Evolutionary conservation across 345 rosid genomes (phyloP), one percentile per base, ranked within the genome.

Genomic region (Aquilaria malaccensis): DNA sequence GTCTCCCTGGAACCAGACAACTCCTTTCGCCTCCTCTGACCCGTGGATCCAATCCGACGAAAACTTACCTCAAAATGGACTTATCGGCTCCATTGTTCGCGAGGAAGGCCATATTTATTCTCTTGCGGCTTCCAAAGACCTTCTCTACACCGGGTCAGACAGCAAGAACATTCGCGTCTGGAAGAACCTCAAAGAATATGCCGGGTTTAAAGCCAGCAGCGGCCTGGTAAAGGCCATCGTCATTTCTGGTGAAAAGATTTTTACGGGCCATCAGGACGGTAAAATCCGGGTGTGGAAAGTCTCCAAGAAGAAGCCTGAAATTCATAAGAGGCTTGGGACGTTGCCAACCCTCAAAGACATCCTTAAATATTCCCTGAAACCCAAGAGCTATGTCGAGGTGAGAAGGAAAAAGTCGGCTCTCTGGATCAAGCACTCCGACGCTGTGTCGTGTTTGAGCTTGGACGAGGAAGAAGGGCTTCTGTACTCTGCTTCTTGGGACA

Each of bases 91-190:
- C 2, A 79, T 93, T 31, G 80, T 81, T 30, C 90, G 98, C 3
- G 97, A 92, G 72, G 98, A 92, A 70, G 98, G 98, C 12, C 98
- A 92, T 50, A 87, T 92, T 41, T 92, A 92, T 73, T 92, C 98
- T 52, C 65, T 92, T 48, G 98, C 97, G 9, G 89, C 97, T 45
- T 62, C 79, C 6, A 88, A 82, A 51, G 94, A 92, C 69, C 86
- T 92, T 45, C 85, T 92, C 45, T 92, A 22, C 22, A 22, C 22
- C 22, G 22, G 22, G 1, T 22, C 22, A 22, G 22, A 22, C 22
- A 22, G 22, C 77, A 92, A 92, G 75, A 93, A 89, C 77, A 89
- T 93, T 80, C 97, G 94, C 5, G 98, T 89, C 7, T 89, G 98
- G 97, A 89, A 89, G 77, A 83, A 87, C 67, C 73, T 93, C n/a